phyloP scores from a whole-genome alignment of 2,329 filamentous ascomycete genomes.

The Cladosporium oxysporum region DNA sequence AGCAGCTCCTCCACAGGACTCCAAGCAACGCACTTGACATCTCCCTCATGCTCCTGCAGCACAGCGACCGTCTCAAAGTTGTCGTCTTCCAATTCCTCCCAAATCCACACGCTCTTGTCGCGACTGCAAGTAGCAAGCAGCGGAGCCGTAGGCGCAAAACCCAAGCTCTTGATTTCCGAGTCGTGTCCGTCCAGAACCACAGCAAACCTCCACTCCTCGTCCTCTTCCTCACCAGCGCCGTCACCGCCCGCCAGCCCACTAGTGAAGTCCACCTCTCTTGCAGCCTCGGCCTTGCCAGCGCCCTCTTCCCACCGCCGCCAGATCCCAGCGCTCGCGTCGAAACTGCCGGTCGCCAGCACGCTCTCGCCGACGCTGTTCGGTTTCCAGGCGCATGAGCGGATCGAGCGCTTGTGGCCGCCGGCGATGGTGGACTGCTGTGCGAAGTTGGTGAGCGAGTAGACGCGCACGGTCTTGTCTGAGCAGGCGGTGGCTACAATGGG shows the following conservation, averaged over 20 bases:
- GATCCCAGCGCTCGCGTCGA: slow-evolving; percentile 83
- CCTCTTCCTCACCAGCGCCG: slow-evolving; percentile 52
- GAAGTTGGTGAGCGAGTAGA: slow-evolving; percentile 85
- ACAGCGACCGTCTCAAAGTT: slow-evolving; percentile 97
- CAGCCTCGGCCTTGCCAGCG: slow-evolving; percentile 27
- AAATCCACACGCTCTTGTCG: slow-evolving; percentile 97
- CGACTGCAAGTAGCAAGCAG: slow-evolving; percentile 86
- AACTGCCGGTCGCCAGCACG: slow-evolving; percentile 87
- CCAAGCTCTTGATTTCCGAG: slow-evolving; percentile 82
- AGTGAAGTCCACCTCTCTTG: slow-evolving; percentile 38
- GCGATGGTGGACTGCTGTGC: slow-evolving; percentile 75
- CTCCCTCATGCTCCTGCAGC: slow-evolving; percentile 88
- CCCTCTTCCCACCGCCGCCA: slow-evolving; percentile 66
- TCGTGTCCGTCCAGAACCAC: slow-evolving; percentile 94
- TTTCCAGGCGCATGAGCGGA: slow-evolving; percentile 88
- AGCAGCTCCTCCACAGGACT: slow-evolving; percentile 78
- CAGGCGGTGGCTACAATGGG: slow-evolving; percentile 88
- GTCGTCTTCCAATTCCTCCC: slow-evolving; percentile 93
- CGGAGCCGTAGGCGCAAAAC: slow-evolving; percentile 72
- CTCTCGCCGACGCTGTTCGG: slow-evolving; percentile 65
- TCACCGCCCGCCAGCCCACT: slow-evolving; percentile 32
- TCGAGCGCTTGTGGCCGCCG: slow-evolving; percentile 86
- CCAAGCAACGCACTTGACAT: slow-evolving; percentile 94
- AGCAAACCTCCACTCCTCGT: slow-evolving; percentile 88
- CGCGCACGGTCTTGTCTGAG: slow-evolving; percentile 79